Base-by-base conservation (phyloP, 75 land plant genomes). In the Cunninghamia lanceolata region DNA sequence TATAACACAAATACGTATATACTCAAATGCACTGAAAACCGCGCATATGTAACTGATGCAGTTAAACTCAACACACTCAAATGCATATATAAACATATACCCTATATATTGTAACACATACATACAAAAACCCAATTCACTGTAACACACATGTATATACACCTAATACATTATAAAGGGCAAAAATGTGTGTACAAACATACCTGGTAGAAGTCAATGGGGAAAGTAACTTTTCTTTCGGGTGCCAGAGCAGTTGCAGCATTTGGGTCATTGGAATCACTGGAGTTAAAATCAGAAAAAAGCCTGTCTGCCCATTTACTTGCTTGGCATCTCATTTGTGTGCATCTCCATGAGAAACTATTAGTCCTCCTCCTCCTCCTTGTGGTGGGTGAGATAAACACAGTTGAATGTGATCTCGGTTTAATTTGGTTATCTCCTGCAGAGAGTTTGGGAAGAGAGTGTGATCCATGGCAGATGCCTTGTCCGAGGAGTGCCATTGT, bases 181-280 rank as follows among this genome's bases (percentile, higher is more conserved):
- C 53, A 56, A 17, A 56, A 17, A 56, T 19, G 63, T 5, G 63
- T 17, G 17, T 56, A 21, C 21, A 63, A 6, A 7, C 56, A 79
- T 15, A 95, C 93, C 91, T 89, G 93, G 86, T 95, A 97, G 91
- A 96, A 94, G 80, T 96, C 91, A 68, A 97, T 81, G 38, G 99
- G 99, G 82, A 96, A 90, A 39, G 94, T 89, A 19, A 94, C 45
- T 19, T 94, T 74, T 75, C 87, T 86, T 85, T 90, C 94, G 28
- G 92, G 70, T 52, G 85, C 39, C 4, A 83, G 38, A 25, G 87
- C 56, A 45, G 79, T 70, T 21, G 56, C 53, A 54, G 16, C 25
- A 35, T 4, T 59, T 14, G 85, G 38, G 43, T 83, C 63, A 74
- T 34, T 28, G 35, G 87, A 17, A 39, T 38, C 73, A 59, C 45